Percentiles rank a stretch among this genome's conserved stretches.
phyloP scores from a whole-genome alignment of 495 filamentous ascomycete species.

The Podospora pseudoanserina region DNA sequence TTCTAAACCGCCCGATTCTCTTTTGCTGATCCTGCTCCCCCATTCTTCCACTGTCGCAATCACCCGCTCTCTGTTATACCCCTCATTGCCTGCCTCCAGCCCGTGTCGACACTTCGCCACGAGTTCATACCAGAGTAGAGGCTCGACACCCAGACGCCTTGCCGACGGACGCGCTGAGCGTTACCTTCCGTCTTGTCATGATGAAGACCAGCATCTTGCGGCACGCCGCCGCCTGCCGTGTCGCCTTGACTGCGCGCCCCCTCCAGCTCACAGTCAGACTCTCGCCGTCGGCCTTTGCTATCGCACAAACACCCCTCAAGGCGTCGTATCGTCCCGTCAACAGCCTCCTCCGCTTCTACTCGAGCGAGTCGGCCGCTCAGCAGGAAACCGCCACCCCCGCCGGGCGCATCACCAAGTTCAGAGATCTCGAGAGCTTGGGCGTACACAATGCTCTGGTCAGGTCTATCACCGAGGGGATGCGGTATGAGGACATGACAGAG shows the following conservation, averaged over 20 bases:
- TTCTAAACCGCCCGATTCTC: not conserved
- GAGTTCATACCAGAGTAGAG: not conserved
- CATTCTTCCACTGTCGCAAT: not conserved
- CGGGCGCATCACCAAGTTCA: conserved; percentile 59
- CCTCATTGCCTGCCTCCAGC: not conserved
- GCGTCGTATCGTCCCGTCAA: conserved; percentile 21
- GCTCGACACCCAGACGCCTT: not conserved
- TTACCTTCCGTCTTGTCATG: conserved; percentile 17
- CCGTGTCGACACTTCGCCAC: not conserved
- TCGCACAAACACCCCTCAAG: conserved; percentile 19
- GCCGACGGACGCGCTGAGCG: conserved; percentile 6
- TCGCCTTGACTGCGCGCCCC: conserved; percentile 23
- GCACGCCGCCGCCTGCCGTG: conserved; percentile 30
- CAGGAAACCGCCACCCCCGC: conserved; percentile 14
- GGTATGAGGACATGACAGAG: conserved; percentile 80
- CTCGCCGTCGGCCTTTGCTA: conserved; percentile 15
- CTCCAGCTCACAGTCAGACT: conserved; percentile 28
- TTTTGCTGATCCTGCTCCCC: not conserved
- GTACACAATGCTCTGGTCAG: conserved; percentile 63
- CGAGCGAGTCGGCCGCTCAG: conserved; percentile 32
- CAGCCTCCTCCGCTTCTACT: conserved; percentile 37
- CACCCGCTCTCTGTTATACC: not conserved
- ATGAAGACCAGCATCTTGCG: conserved; percentile 33
- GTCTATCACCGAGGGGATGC: conserved; percentile 69
- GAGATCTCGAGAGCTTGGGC: conserved; percentile 58